Conservation (phyloP, 768 basidiomycete genomes). For the Pleurotus ostreatus region DNA sequence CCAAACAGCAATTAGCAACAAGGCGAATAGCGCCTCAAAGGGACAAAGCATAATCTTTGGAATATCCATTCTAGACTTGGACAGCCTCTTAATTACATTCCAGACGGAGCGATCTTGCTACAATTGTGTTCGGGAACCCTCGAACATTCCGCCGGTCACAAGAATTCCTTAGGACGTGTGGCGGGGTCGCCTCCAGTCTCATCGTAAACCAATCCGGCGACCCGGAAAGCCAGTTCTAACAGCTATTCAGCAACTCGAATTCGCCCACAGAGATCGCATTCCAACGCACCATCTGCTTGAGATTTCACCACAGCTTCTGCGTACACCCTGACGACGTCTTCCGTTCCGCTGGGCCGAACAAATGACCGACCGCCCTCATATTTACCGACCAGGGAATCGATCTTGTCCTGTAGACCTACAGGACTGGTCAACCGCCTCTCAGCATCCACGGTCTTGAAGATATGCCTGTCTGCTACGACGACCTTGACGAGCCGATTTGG, state of each 20-base stretch:
- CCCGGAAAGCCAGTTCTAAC: conserved; percentile 79
- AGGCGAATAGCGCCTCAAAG: neutral
- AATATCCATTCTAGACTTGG: too few species aligned
- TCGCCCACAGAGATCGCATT: neutral
- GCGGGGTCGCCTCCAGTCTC: conserved; percentile 75
- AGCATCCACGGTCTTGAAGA: conserved; percentile 90
- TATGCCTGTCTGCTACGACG: conserved; percentile 72
- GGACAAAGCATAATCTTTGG: neutral
- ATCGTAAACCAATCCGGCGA: conserved; percentile 84
- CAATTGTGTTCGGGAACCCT: neutral
- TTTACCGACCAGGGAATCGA: conserved; percentile 76
- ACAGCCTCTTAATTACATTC: too few species aligned
- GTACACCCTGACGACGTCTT: conserved; percentile 97
- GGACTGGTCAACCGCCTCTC: conserved; percentile 86
- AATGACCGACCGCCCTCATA: conserved; percentile 88
- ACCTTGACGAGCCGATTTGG: conserved; percentile 97
- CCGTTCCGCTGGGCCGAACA: conserved; percentile 95
- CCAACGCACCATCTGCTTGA: conserved; percentile 76
- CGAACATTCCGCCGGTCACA: conserved; percentile 30
- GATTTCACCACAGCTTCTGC: conserved; percentile 78
- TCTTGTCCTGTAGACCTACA: conserved; percentile 69
- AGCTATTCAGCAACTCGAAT: conserved; percentile 2
- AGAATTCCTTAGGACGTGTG: conserved; percentile 75
- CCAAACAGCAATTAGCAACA: neutral
- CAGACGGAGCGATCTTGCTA: neutral